These are phyloP conservation scores for Rhizopogon vesiculosus DNA, from an alignment of 768 basidiomycete species.

Conservation along the genomic window DNA sequence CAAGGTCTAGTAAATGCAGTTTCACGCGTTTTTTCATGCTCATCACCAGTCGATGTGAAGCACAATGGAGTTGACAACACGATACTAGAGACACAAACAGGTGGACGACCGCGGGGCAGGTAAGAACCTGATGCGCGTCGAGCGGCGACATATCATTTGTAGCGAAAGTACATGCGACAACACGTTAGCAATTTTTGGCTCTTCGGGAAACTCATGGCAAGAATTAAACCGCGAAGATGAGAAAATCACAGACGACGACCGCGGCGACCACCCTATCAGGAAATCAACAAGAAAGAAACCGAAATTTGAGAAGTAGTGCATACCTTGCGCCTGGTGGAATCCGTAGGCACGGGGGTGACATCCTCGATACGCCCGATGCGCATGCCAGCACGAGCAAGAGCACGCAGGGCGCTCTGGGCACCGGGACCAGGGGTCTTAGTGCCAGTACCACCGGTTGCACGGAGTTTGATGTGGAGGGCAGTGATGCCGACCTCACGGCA, in stretches of 20 bases:
- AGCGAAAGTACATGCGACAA: conserved; percentile 31
- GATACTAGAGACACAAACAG: conserved; percentile 7
- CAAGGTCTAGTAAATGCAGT: conserved; percentile 22
- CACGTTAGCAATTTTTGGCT: conserved; percentile 21
- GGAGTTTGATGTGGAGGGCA: conserved; percentile 97
- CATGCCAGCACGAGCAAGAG: conserved; percentile 97
- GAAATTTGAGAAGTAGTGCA: conserved; percentile 11
- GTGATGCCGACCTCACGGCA: conserved; percentile 99
- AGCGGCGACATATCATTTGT: conserved; percentile 69
- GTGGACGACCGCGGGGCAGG: conserved; percentile 77
- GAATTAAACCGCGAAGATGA: conserved; percentile 7
- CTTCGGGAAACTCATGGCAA: conserved; percentile 7
- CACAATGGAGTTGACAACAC: conserved; percentile 1
- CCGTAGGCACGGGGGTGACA: conserved; percentile 95
- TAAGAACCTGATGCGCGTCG: conserved; percentile 77
- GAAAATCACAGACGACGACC: conserved; percentile 83
- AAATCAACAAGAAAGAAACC: neutral
- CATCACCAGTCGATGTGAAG: neutral
- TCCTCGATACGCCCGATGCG: conserved; percentile 97
- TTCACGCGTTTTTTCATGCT: neutral
- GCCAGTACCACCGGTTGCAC: conserved; percentile 96
- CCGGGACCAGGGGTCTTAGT: conserved; percentile 99
- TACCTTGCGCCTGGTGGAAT: conserved; percentile 96
- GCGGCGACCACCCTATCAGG: conserved; percentile 88
- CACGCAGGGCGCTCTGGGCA: conserved; percentile 96